Evolutionary conservation across 1,284 basidiomycete genomes (phyloP), one percentile per base, ranked within the genome.

Genomic region (Pyrrhoderma noxium): DNA sequence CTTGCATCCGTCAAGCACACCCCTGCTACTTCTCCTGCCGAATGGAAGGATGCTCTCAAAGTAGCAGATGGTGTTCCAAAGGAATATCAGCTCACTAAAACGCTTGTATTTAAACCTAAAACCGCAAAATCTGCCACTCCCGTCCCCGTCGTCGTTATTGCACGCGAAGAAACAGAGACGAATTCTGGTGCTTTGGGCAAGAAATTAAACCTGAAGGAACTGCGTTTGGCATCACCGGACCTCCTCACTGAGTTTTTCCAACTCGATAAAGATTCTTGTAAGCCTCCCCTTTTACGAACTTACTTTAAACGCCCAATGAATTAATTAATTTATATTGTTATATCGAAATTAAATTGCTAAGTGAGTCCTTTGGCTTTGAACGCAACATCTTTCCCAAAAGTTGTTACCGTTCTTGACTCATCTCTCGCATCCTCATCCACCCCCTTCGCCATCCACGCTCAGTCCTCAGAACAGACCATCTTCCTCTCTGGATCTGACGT

Each of bases 41-140:
- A 76, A 41, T 90, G 87, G 88, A 76, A 76, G 58, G 78, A 81
- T 47, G 75, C 79, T 35, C 66, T 90, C 59, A 66, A 72, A 22
- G 70, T 74, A 25, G 42, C 50, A 18, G 45, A 54, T 11, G 48
- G 56, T 11, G 53, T 52, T 19, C 84, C 87, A 1, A 64, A 69
- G 47, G 68, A 71, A 4, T 88, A 85, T 62, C 77, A 87, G 63
- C 72, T 88, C 58, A 75, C 85, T 65, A 92, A 93, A 68, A 88
- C 84, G 34, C 79, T 93, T 59, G 85, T 92, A 49, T 92, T 88
- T 79, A 93, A 93, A 64, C 89, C 90, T 35, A 92, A 92, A 69
- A 92, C 92, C 1, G 87, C 93, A 45, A 96, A 96, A 70, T 78
- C 79, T 0, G 91, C 89, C 4, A 81, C 79, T 22, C 82, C 91